These are phyloP conservation scores for Xylaria castorea DNA, from an alignment of 495 filamentous ascomycete genomes.

Conservation along the genomic window DNA sequence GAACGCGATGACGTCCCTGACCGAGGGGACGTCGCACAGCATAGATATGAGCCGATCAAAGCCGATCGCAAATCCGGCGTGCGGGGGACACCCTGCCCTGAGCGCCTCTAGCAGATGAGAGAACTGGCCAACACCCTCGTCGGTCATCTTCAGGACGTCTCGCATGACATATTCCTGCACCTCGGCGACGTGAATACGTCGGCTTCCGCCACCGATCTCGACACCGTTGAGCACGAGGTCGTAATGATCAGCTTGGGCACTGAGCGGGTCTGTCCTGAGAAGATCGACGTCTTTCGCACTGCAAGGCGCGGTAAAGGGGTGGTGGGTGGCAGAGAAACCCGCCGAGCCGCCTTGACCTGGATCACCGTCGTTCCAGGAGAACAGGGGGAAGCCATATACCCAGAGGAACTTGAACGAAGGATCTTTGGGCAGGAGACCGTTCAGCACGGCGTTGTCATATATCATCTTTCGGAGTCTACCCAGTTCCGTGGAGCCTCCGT, in stretches of 20 bases:
- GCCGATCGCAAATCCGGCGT: conserved; percentile 91
- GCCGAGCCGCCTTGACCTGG: conserved; percentile 83
- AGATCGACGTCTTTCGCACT: conserved; percentile 74
- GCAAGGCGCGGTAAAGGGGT: conserved; percentile 93
- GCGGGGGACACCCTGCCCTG: conserved; percentile 90
- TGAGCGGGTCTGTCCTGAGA: conserved; percentile 72
- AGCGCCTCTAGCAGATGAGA: conserved; percentile 83
- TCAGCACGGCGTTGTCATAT: conserved; percentile 67
- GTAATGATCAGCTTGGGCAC: conserved; percentile 82
- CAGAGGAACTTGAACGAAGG: conserved; percentile 73
- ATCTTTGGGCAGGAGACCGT: conserved; percentile 61
- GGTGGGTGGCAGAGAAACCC: conserved; percentile 87
- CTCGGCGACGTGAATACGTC: conserved; percentile 85
- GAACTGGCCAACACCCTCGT: conserved; percentile 75
- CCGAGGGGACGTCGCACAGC: conserved; percentile 73
- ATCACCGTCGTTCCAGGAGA: conserved; percentile 69
- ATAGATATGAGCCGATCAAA: conserved; percentile 90
- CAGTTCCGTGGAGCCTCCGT: conserved; percentile 77
- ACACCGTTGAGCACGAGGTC: conserved; percentile 96
- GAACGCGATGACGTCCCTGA: conserved; percentile 95
- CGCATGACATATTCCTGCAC: conserved; percentile 87
- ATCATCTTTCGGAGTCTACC: conserved; percentile 77
- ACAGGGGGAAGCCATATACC: conserved; percentile 90
- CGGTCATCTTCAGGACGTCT: conserved; percentile 72
- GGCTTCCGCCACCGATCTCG: conserved; percentile 90